Percentiles rank a stretch among this genome's conserved stretches.
Conservation (phyloP, 306 rosid genomes). For the Cicer yamashitae region DNA sequence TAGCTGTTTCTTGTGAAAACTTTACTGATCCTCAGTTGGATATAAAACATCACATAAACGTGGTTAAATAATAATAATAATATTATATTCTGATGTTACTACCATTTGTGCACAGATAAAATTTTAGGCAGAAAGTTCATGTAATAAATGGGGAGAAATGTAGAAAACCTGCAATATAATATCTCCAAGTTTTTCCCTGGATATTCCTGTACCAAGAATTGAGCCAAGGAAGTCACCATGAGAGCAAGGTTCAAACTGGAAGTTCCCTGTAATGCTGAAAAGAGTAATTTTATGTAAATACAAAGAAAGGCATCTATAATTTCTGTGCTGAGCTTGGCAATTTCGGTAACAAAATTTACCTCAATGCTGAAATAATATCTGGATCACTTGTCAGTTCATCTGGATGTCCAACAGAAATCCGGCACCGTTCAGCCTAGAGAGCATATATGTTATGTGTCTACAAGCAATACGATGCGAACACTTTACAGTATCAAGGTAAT, state of each 20-base stretch:
- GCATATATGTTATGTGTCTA: slow-evolving; percentile 21
- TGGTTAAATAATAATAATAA: neutral
- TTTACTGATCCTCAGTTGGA: slow-evolving; percentile 9
- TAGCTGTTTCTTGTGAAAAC: slow-evolving; percentile 9
- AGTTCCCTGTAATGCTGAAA: slow-evolving; percentile 85
- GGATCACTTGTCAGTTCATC: slow-evolving; percentile 84
- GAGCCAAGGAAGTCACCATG: slow-evolving; percentile 94
- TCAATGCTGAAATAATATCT: slow-evolving; percentile 82
- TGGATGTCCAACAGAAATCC: slow-evolving; percentile 83
- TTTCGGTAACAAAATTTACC: slow-evolving; percentile 50
- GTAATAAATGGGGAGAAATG: neutral
- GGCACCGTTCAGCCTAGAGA: slow-evolving; percentile 91
- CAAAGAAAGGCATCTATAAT: slow-evolving; percentile 19
- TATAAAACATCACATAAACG: slow-evolving; percentile 21
- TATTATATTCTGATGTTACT: neutral
- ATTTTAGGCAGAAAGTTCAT: slow-evolving; percentile 27
- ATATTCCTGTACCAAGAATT: slow-evolving; percentile 86
- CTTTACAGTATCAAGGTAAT: slow-evolving; percentile 10
- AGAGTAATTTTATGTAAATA: slow-evolving; percentile 39
- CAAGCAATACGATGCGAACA: slow-evolving; percentile 26
- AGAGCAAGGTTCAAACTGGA: slow-evolving; percentile 77
- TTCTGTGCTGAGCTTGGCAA: slow-evolving; percentile 26
- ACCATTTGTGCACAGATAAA: slow-evolving; percentile 1
- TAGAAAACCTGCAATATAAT: slow-evolving; percentile 76
- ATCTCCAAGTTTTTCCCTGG: slow-evolving; percentile 86